These are phyloP conservation scores for Suillus sp. DNA, from an alignment of 768 basidiomycete species.

Conservation along the genomic window DNA sequence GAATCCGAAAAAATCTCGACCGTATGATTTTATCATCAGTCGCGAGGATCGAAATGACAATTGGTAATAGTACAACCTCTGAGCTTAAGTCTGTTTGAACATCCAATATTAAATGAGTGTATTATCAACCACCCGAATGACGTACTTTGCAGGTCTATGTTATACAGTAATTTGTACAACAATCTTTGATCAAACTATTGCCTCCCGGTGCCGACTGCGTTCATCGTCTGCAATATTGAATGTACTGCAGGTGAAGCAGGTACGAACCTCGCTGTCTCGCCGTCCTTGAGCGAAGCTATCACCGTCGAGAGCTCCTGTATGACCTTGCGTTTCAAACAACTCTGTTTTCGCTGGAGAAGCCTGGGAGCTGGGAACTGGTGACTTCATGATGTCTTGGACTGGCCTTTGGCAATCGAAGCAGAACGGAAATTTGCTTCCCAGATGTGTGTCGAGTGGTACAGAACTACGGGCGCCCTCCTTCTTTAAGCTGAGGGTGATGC, in stretches of 20 bases:
- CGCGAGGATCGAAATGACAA: background rate
- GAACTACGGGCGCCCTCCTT: conserved; percentile 30
- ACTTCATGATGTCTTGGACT: background rate
- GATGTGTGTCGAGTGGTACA: background rate
- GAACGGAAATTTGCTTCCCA: background rate
- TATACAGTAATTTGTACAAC: background rate
- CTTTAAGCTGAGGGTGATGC: conserved; percentile 63
- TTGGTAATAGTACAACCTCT: background rate
- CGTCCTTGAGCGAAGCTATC: background rate
- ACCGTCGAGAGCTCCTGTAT: background rate
- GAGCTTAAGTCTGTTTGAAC: background rate
- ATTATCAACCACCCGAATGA: background rate
- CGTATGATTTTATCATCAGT: background rate
- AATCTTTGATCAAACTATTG: background rate
- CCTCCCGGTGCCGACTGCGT: too few species aligned
- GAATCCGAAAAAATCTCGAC: background rate
- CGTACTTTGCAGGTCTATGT: background rate
- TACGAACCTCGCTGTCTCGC: background rate
- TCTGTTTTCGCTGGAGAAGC: background rate
- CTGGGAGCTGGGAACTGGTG: background rate
- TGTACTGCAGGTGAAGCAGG: background rate
- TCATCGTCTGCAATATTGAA: background rate
- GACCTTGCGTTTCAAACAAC: background rate
- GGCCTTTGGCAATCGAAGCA: conserved; percentile 1
- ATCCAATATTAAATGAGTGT: background rate